A percentile compares a stretch with the other conserved stretches of the same genome.
Conservation (phyloP, 306 rosid species). For the Gleditsia sinensis region DNA sequence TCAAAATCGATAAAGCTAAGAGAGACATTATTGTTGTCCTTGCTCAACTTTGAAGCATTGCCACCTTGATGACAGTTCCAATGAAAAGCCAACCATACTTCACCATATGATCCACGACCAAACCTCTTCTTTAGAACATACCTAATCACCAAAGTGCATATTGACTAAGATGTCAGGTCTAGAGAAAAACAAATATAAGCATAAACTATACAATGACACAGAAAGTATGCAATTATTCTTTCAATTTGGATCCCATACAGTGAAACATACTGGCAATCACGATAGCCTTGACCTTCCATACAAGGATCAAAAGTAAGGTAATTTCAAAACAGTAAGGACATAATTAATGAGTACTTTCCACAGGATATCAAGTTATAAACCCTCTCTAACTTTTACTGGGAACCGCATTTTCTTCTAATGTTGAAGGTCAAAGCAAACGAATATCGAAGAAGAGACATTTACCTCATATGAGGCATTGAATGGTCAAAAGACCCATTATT, state of each 20-base stretch:
- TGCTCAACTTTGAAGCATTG: conserved; percentile 44
- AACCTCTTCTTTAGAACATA: conserved; percentile 80
- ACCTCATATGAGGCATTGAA: conserved; percentile 80
- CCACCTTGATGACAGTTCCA: conserved; percentile 73
- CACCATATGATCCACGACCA: conserved; percentile 97
- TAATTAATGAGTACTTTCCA: not conserved
- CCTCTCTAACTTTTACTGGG: conserved; percentile 12
- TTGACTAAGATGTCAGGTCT: conserved; percentile 10
- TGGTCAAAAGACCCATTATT: conserved; percentile 63
- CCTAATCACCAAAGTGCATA: conserved; percentile 56
- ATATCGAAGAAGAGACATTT: conserved; percentile 32
- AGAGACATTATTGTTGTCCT: conserved; percentile 40
- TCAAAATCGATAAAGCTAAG: conserved; percentile 25
- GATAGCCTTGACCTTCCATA: conserved; percentile 19
- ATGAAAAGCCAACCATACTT: conserved; percentile 95
- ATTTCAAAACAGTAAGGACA: conserved; percentile 23
- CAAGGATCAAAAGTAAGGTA: conserved; percentile 18
- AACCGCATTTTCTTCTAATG: conserved; percentile 28
- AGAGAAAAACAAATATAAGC: conserved; percentile 22
- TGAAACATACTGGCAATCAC: conserved; percentile 1
- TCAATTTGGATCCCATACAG: not conserved
- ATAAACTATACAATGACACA: conserved; percentile 5
- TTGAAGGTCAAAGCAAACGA: conserved; percentile 8
- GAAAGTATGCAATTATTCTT: not conserved
- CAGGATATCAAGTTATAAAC: conserved; percentile 6